These are phyloP conservation scores for Picea abies DNA, from an alignment of 83 land plant genomes.

Conservation along the genomic window DNA sequence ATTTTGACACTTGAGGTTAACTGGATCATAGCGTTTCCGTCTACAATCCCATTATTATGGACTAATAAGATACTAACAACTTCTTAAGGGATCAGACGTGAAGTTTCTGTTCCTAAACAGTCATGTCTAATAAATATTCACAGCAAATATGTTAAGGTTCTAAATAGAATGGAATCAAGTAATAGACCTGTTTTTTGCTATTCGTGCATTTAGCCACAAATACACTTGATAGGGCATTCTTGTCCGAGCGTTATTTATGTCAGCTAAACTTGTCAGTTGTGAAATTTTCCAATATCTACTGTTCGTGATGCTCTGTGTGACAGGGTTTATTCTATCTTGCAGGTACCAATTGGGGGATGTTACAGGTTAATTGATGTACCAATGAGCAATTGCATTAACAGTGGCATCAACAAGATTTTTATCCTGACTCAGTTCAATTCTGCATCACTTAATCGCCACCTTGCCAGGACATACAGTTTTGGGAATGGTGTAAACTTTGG, in stretches of 20 bases:
- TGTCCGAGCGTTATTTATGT: background rate
- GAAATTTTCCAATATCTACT: background rate
- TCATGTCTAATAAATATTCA: background rate
- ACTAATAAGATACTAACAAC: background rate
- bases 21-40: background rate
- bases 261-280: background rate
- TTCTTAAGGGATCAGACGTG: background rate
- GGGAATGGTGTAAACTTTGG: slow-evolving; percentile 42
- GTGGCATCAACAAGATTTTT: slow-evolving; percentile 45
- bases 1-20: background rate
- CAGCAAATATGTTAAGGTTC: background rate
- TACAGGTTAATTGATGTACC: slow-evolving; percentile 50
- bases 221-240: background rate
- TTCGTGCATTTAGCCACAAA: background rate
- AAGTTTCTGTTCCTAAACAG: background rate
- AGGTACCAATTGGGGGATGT: slow-evolving; percentile 56
- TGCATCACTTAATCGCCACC: slow-evolving; percentile 45
- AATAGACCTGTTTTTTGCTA: background rate
- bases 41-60: too few species aligned
- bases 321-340: background rate
- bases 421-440: slow-evolving; percentile 55
- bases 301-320: background rate
- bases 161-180: background rate
- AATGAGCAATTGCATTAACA: slow-evolving; percentile 47
- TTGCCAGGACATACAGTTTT: slow-evolving; percentile 40